Conservation (phyloP, 202 grass and related monocot genomes). For the Panicum virgatum region DNA sequence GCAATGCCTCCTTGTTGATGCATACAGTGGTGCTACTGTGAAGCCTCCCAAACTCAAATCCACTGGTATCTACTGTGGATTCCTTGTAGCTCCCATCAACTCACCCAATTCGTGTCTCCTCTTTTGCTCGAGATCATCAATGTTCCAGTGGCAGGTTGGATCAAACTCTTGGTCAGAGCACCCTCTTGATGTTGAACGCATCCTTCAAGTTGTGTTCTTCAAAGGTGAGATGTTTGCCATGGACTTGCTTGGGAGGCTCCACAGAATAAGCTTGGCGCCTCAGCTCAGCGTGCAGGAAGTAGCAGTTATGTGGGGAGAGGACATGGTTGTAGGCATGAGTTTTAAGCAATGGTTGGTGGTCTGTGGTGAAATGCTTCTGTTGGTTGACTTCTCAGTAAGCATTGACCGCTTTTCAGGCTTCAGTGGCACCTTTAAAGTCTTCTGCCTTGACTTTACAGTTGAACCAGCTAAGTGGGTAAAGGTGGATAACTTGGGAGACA, state of each 20-base stretch:
- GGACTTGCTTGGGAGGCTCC: slow-evolving; percentile 23
- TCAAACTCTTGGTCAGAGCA: slow-evolving; percentile 27
- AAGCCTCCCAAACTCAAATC: slow-evolving; percentile 27
- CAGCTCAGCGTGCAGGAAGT: slow-evolving; percentile 36
- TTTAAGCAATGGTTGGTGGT: slow-evolving; percentile 39
- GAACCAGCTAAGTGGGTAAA: slow-evolving; percentile 42
- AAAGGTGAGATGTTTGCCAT: slow-evolving; percentile 55
- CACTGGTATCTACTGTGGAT: slow-evolving; percentile 19
- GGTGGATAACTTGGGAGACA: slow-evolving; percentile 39
- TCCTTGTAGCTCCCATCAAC: slow-evolving; percentile 32
- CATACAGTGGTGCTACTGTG: slow-evolving; percentile 35
- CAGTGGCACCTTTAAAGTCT: slow-evolving; percentile 2
- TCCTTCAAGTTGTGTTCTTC: slow-evolving; percentile 41
- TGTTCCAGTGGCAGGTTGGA: slow-evolving; percentile 46
- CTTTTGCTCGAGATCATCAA: neutral
- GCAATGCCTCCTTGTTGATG: slow-evolving; percentile 40
- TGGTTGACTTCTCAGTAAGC: neutral
- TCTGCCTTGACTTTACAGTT: slow-evolving; percentile 13
- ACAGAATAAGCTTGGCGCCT: slow-evolving; percentile 25
- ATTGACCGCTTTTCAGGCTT: neutral
- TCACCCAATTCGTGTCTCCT: slow-evolving; percentile 35
- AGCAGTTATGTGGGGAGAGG: slow-evolving; percentile 5
- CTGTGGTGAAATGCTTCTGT: slow-evolving; percentile 47
- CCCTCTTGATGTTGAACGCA: neutral
- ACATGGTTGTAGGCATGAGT: neutral